Percentiles rank a stretch among this genome's conserved stretches.
phyloP scores from a whole-genome alignment of 1,139 yeast species.

The Kurtzmaniella quercitrusa region DNA sequence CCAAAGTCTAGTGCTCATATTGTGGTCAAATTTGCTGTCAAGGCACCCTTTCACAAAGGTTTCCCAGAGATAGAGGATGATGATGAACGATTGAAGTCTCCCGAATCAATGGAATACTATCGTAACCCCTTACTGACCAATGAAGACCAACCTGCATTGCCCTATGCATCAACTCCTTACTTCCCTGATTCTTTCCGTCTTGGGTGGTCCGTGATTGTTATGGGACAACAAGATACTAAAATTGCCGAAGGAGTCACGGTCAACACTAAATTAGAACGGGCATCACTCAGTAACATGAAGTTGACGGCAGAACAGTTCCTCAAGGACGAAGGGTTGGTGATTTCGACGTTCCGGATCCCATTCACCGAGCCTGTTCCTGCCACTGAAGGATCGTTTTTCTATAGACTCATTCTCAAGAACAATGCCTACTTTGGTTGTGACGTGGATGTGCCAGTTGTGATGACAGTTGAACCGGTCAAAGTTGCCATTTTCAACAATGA shows the following conservation, averaged over 20 bases:
- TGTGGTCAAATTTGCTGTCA: conserved; percentile 68
- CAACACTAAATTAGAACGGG: conserved; percentile 42
- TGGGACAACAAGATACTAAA: conserved; percentile 72
- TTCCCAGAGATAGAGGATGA: conserved; percentile 44
- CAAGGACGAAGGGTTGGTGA: conserved; percentile 43
- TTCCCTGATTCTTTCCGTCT: conserved; percentile 57
- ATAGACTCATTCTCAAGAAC: conserved; percentile 61
- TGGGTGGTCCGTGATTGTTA: conserved; percentile 66
- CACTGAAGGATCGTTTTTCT: conserved; percentile 55
- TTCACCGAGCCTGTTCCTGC: conserved; percentile 70
- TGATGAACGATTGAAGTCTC: conserved; percentile 32
- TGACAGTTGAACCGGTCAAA: conserved; percentile 51
- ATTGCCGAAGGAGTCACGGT: conserved; percentile 63
- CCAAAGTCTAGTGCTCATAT: conserved; percentile 75
- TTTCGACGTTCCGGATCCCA: conserved; percentile 74
- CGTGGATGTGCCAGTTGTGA: conserved; percentile 59
- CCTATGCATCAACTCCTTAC: conserved; percentile 64
- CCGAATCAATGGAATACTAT: conserved; percentile 59
- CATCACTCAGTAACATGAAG: conserved; percentile 52
- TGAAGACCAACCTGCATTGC: conserved; percentile 61
- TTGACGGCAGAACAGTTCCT: conserved; percentile 46
- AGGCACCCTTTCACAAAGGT: conserved; percentile 65
- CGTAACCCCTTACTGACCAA: conserved; percentile 70
- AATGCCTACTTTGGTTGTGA: conserved; percentile 71
- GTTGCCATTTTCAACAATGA: conserved; percentile 9